Evolutionary conservation across 2,329 filamentous ascomycete species (phyloP).

Genomic region (Cadophora luteo-olivacea): DNA sequence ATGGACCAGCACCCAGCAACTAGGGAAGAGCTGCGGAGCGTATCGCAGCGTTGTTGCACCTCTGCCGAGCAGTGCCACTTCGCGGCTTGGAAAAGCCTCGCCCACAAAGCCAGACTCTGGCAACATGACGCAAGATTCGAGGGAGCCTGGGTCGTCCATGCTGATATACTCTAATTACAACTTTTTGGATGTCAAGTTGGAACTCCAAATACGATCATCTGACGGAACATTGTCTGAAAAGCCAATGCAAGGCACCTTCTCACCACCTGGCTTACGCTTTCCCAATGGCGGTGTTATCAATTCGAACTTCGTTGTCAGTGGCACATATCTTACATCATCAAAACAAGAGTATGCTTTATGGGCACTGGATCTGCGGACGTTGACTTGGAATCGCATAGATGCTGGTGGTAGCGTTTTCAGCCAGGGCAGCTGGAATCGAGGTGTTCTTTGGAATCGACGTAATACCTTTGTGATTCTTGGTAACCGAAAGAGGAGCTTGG

Average conservation of each 20-base stretch:
- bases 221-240: conserved; percentile 87
- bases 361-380: conserved; percentile 85
- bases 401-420: conserved; percentile 93
- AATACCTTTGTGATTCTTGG: conserved; percentile 97
- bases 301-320: conserved; percentile 95
- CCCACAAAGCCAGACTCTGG: conserved; percentile 49
- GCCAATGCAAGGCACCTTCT: conserved; percentile 85
- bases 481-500: conserved; percentile 89
- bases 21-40: conserved; percentile 93
- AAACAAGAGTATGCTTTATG: conserved; percentile 98
- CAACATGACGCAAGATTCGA: conserved; percentile 55
- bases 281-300: conserved; percentile 96
- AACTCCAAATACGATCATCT: conserved; percentile 84
- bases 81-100: conserved; percentile 68
- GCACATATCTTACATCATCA: conserved; percentile 95
- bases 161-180: conserved; percentile 99
- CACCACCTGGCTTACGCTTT: conserved; percentile 90
- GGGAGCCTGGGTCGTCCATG: conserved; percentile 74
- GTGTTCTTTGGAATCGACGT: conserved; percentile 88
- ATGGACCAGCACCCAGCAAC: conserved; percentile 87
- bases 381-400: conserved; percentile 96
- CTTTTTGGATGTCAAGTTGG: conserved; percentile 94
- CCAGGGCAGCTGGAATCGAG: conserved; percentile 97
- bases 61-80: conserved; percentile 68
- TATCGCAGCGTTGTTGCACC: conserved; percentile 96